Evolutionary conservation across 2,329 filamentous ascomycete species (phyloP), one percentile per base, ranked within the genome.

Genomic region (Fusarium mangiferae): DNA sequence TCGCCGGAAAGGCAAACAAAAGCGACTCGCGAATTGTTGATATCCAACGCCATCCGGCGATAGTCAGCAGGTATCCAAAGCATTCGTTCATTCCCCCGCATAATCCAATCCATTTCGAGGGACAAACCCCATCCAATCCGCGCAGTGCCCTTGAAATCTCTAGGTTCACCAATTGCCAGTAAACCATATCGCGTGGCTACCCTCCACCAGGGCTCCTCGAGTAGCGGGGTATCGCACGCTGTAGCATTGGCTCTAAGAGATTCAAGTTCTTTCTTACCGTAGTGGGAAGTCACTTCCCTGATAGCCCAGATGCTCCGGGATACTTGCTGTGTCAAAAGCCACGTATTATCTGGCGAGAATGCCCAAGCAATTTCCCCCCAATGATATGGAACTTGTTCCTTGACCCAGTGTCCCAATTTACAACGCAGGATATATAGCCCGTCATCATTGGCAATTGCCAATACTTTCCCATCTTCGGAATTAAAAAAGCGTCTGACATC

Each of bases 111-210:
- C 46, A 4, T 17, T 0, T n/a, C 1, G 2, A 17, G 2, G 7
- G 46, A 9, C 2, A 49, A 18, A 12, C 46, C 46, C 46, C 46
- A 33, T 13, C 46, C 46, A n/a, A 33, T 2, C 13, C 22, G 46
- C 0, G 1, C 2, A n/a, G 22, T 33, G 7, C 7, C 28, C 1
- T 7, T 0, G 22, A 49, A 33, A 3, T n/a, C 14, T 0, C 1
- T 4, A 1, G 26, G 20, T 0, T 48, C 0, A 0, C 45, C 20
- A n/a, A 48, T 0, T 0, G 0, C 45, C 9, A 30, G 45, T 0
- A 48, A 2, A 0, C 45, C 45, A 12, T 2, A 30, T 0, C 2
- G 6, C 4, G 44, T 46, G 0, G 4, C 0, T 22, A 22, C 3
- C 22, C 8, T 28, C 45, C 18, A 15, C 3, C 0, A 14, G 0